A percentile compares a stretch with the other conserved stretches of the same genome.
Evolutionary conservation across 2,329 filamentous ascomycete species (phyloP).

Genomic region (Chaetomium globosum): DNA sequence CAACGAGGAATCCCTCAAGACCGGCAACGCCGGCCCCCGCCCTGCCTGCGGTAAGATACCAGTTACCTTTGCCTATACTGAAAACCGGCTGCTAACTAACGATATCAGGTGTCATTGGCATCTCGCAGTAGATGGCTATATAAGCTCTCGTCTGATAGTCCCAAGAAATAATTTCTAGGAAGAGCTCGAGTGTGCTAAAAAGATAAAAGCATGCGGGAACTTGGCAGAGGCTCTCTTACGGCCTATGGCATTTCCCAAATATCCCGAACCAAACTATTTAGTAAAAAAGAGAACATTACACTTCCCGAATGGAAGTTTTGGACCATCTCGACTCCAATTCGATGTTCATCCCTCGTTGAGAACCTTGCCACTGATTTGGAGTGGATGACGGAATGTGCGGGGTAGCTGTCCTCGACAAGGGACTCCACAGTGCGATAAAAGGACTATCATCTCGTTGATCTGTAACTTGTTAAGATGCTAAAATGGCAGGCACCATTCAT

Average conservation of each 20-base stretch:
- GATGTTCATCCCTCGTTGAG: too few species aligned
- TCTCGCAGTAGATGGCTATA: slow-evolving; percentile 64
- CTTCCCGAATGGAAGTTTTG: neutral
- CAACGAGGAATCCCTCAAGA: slow-evolving; percentile 96
- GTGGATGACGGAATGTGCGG: slow-evolving; percentile 4
- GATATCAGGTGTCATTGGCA: slow-evolving; percentile 77
- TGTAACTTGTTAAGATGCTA: neutral
- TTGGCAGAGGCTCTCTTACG: neutral
- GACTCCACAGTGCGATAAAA: slow-evolving; percentile 1
- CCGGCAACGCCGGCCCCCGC: slow-evolving; percentile 89
- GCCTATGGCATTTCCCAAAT: neutral
- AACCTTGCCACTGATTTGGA: neutral
- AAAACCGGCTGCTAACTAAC: slow-evolving; percentile 25
- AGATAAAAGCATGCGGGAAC: neutral
- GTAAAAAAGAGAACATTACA: neutral
- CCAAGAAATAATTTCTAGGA: neutral
- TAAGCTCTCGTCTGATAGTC: neutral
- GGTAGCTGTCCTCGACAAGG: neutral
- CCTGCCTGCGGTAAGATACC: slow-evolving; percentile 75
- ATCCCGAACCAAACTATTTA: neutral
- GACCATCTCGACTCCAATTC: neutral
- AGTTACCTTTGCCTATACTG: neutral
- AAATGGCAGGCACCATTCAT: neutral
- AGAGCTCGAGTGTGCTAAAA: neutral
- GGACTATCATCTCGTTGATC: neutral